Evolutionary conservation across 305 asterid genomes (phyloP).

Genomic region (Euphrasia arctica): DNA sequence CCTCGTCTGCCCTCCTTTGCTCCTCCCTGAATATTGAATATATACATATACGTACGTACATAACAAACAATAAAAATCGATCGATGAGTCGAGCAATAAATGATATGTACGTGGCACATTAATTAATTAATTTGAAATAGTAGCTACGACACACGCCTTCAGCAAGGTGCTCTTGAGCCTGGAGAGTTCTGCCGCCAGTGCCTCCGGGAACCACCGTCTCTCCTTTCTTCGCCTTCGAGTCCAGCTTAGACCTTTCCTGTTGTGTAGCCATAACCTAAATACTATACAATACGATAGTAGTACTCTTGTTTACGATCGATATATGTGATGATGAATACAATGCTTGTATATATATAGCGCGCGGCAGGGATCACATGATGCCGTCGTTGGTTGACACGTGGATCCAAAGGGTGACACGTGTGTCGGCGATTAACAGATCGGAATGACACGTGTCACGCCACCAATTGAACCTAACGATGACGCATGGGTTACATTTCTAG

Average conservation of each 20-base stretch:
- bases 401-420: slow-evolving; percentile 6
- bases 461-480: neutral
- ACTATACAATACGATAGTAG: no score
- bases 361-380: neutral
- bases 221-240: slow-evolving; percentile 51
- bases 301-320: neutral
- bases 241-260: slow-evolving; percentile 41
- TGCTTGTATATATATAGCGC: neutral
- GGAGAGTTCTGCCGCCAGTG: slow-evolving; percentile 68
- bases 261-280: slow-evolving; percentile 37
- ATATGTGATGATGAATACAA: neutral
- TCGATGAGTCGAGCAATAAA: no score
- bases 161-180: slow-evolving; percentile 72
- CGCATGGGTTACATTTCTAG: neutral
- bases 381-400: neutral
- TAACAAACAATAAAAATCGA: neutral
- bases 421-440: neutral
- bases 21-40: slow-evolving; percentile 40
- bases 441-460: slow-evolving; percentile 9
- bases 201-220: slow-evolving; percentile 79
- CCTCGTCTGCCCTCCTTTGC: slow-evolving; percentile 67
- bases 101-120: no score
- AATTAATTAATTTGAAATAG: no score
- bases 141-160: slow-evolving; percentile 33
- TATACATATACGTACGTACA: no score